phyloP scores from a whole-genome alignment of 441 rosid genomes.

The Syzygium malaccense region DNA sequence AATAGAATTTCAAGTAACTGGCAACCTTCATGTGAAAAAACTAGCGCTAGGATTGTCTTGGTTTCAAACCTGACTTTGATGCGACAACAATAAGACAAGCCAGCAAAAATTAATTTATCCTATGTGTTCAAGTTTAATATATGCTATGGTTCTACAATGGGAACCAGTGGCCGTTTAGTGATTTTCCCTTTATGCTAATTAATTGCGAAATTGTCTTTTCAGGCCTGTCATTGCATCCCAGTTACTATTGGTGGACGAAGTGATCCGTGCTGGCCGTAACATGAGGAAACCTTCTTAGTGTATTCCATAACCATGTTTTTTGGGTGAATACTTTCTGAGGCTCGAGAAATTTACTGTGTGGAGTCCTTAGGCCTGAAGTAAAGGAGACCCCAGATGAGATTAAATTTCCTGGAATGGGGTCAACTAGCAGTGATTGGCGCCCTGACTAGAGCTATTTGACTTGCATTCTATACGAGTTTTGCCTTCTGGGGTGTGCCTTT shows the following conservation, averaged over 20 bases:
- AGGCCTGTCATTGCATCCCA: conserved; percentile 93
- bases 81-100: background rate
- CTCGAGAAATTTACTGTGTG: background rate
- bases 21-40: background rate
- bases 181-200: background rate
- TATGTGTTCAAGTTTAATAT: background rate
- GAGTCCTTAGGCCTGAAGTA: background rate
- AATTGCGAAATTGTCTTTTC: conserved; percentile 8
- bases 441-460: background rate
- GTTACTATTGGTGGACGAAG: conserved; percentile 91
- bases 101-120: background rate
- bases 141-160: background rate
- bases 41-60: background rate
- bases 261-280: conserved; percentile 90
- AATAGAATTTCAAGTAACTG: background rate
- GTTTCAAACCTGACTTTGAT: background rate
- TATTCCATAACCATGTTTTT: background rate
- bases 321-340: background rate
- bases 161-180: background rate
- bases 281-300: conserved; percentile 83
- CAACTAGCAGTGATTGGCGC: background rate
- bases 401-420: background rate
- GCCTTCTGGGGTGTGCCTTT: background rate
- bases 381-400: background rate
- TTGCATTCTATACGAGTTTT: background rate